Evolutionary conservation across 2,329 filamentous ascomycete genomes (phyloP), one percentile per base, ranked within the genome.

Genomic region (Colletotrichum sp.): DNA sequence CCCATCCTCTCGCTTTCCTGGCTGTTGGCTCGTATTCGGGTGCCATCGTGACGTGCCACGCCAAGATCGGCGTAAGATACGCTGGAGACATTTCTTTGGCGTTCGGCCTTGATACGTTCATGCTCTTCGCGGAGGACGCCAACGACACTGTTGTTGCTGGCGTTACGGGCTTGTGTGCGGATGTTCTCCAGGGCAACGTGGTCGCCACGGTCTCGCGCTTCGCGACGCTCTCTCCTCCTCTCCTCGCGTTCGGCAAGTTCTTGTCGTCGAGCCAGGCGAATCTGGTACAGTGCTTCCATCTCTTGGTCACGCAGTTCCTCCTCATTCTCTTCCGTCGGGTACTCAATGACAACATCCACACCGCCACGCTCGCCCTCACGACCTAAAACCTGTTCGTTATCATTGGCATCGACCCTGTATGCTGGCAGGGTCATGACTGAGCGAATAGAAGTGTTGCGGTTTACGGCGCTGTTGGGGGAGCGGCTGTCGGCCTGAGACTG

Each of bases 371-470:
- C 97, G 66, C 97, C 97, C 84, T 98, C 97, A 7, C 96, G 91
- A 9, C 93, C 97, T 64, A 99, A 89, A 2, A 98, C 93, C 79
- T 93, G 93, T 84, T 99, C 97, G 61, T 92, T 93, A 24, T 94
- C 93, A 66, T 92, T 89, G 1, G 95, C 92, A 32, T 92, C 92
- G 18, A 90, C 90, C 4, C 94, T 93, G 83, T 99, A 99, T 0
- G 94, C 91, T 0, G 97, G 97, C 4, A 99, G 87, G 0, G 97
- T 99, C 90, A 98, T 97, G 72, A 99, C 93, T n/a, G 95, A 98
- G 71, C 96, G 93, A 61, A 99, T 90, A 10, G 95, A 98, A 2
- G 95, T 96, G 80, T 96, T 94, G 36, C 96, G 92, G 82, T 96
- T 94, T 15, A 98, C 92, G 1, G 83, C 85, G 43, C 83, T 71